Base-by-base conservation (phyloP, 2,329 filamentous ascomycete genomes). In the Stylonectria norvegica region DNA sequence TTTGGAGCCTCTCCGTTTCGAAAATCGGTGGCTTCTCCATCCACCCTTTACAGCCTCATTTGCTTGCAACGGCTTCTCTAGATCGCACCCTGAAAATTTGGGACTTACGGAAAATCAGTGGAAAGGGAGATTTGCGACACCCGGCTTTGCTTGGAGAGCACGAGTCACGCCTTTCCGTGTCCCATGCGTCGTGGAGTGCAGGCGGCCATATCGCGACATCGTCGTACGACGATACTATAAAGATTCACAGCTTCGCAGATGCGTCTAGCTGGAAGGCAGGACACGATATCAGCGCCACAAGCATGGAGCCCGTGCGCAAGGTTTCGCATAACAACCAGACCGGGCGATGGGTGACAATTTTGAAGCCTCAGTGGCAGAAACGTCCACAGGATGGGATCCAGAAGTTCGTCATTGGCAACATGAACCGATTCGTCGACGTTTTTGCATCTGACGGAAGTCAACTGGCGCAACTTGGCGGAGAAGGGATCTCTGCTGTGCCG, bases 401-500 rank as follows among this genome's bases (percentile, higher is more conserved):
- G 48, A 89, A 91, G 46, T 89, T 98, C 55, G 86, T 81, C 17
- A 91, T 98, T 42, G 93, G 88, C 1, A 98, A 97, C 54, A 97
- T 97, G 93, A 95, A 95, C 60, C 81, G 93, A 2, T 97, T 96
- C 55, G 88, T 97, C 2, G 93, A 98, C 58, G 78, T 98, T 1
- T 98, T 86, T 61, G 85, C 85, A 1, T 76, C 81, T 0, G 78
- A 85, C 34, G 93, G 93, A 0, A 83, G 89, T 56, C 91, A 97
- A 62, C 68, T 98, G 4, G 91, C 87, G 0, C 91, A 97, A 63
- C 65, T 95, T 1, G 89, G 84, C 2, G 89, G 89, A 0, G 89
- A 95, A 1, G 87, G 85, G 1, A 95, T 98, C 53, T 95, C 89
- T 1, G 93, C 93, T 5, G 93, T 98, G 4, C 93, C 93, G 3